Evolutionary conservation across 2,329 filamentous ascomycete genomes (phyloP), one percentile per base, ranked within the genome.

Genomic region (Cladosporium phlei): DNA sequence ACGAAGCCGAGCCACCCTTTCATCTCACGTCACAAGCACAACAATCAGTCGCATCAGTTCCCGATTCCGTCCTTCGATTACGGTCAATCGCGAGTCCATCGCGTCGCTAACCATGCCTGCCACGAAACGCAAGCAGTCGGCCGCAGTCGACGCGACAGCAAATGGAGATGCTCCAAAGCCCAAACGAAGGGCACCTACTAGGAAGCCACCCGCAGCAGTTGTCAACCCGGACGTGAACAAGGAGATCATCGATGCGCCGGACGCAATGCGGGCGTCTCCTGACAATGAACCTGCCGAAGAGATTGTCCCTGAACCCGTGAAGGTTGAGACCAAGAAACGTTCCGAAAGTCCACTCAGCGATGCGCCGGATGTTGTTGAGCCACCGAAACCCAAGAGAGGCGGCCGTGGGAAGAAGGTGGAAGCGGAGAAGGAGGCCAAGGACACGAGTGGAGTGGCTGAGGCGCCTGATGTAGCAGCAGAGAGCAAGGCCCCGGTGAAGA

Each of bases 191-290:
- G 49, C 51, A 2, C 52, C 53, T 27, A 46, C 50, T 1, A 47
- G 53, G 19, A 52, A 48, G 9, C 46, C 50, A 21, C 42, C 47
- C 22, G 46, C 51, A 12, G 46, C 50, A 11, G 49, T 49, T 5
- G 53, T 57, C 14, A 60, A 63, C 28, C 61, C 61, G 5, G 55
- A 61, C 25, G 38, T 48, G 19, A 72, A 69, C 45, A 55, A 58
- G 27, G 67, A 72, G 12, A 58, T 73, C 14, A 46, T 72, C 8
- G 69, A 73, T 50, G 68, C 66, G 4, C 60, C 66, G 4, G 59
- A 63, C 49, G 69, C 70, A 10, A 54, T 66, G 30, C 61, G 68
- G 32, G 69, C 70, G 29, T 73, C 70, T 39, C 70, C 70, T 12
- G 69, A 73, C 49, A 62, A 62, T 50, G 65, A 60, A 21, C 55